Base-by-base conservation (phyloP, 768 basidiomycete genomes). In the Tricholoma furcatifolium region DNA sequence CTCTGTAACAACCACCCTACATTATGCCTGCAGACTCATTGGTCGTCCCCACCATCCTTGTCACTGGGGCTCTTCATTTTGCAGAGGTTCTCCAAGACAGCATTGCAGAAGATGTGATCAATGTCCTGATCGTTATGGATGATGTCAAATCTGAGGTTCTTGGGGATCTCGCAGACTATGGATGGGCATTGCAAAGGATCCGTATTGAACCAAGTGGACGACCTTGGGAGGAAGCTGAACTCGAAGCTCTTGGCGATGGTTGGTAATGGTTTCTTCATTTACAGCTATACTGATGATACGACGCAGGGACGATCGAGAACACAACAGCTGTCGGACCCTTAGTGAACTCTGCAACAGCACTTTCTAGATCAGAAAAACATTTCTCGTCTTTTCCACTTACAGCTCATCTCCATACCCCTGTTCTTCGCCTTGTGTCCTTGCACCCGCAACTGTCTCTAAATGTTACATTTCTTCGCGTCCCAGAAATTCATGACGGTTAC, bases 401-500 rank as follows among this genome's bases (percentile, higher is more conserved):
- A 1, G 78, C 80, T 0, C 85, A 87, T 65, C 71, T 88, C 34
- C 86, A 87, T 61, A 72, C 73, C 2, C 85, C 91, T 9, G 68
- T 76, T 3, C 66, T 93, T 36, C 85, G 90, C 1, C 73, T 94
- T 39, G 84, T 93, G 2, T 87, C 87, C 5, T 73, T 85, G 2
- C 81, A 92, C 59, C 78, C 84, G 4, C 66, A 73, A 14, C 74
- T 89, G n/a, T 74, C 75, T 0, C 39, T 86, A 18, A 67, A 71
- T 2, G 62, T 88, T 35, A 62, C 73, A 0, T 88, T 91, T 66
- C 66, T 78, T 39, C 82, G 87, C 41, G 80, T 93, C 14, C 89
- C 89, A 2, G 87, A 91, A 65, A 81, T 93, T 52, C 79, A 85
- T 46, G 91, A 93, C 60, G 85, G 77, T 2, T 91, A 85, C 60